Evolutionary conservation across 306 rosid genomes (phyloP).

Genomic region (Crotalaria pallida): DNA sequence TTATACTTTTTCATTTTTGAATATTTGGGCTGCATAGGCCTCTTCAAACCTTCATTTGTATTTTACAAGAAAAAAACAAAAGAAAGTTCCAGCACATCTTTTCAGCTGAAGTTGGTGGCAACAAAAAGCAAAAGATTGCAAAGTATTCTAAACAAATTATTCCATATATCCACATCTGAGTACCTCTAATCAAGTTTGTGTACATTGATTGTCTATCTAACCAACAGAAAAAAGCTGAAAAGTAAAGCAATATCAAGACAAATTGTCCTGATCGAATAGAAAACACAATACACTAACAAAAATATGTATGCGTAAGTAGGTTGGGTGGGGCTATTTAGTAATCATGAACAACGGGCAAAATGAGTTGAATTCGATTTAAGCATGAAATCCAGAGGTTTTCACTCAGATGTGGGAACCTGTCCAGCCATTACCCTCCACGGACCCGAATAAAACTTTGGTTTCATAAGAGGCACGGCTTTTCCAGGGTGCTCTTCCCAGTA

Average conservation of each 20-base stretch:
- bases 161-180: neutral
- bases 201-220: neutral
- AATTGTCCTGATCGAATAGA: neutral
- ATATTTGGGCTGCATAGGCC: too few species aligned
- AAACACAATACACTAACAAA: neutral
- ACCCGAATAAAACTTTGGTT: conserved; percentile 68
- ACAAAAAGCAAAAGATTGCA: neutral
- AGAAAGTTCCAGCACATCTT: neutral
- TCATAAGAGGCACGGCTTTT: conserved; percentile 68
- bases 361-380: neutral
- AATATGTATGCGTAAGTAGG: neutral
- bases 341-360: neutral
- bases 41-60: neutral
- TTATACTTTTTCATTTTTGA: too few species aligned
- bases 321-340: too few species aligned
- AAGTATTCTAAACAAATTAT: neutral
- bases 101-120: neutral
- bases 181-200: neutral
- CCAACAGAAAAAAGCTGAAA: neutral
- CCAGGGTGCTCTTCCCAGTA: conserved; percentile 95
- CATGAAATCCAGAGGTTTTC: conserved; percentile 22
- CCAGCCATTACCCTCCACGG: conserved; percentile 73
- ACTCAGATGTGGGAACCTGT: conserved; percentile 30
- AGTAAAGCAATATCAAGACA: neutral
- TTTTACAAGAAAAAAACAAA: too few species aligned